Base-by-base conservation (phyloP, 2,329 filamentous ascomycete genomes). In the Ophiostoma sp. region DNA sequence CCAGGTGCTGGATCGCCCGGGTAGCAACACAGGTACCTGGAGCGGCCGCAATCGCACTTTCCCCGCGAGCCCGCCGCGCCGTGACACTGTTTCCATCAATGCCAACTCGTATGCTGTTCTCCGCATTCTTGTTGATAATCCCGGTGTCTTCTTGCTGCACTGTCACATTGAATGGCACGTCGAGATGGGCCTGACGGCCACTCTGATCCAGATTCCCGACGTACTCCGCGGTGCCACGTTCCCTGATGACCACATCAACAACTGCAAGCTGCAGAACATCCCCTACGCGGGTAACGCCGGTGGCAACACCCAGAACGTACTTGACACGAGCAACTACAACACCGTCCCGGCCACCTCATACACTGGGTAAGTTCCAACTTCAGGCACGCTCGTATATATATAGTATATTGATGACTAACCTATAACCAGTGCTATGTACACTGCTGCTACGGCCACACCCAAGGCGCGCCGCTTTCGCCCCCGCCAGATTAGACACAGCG, bases 121-220 rank as follows among this genome's bases (percentile, higher is more conserved):
- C 42, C 82, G 83, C 27, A 85, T 85, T 76, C 74, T 76, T 69
- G 80, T 81, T 1, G 77, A 80, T 65, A 85, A 85, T 73, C 83
- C 84, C 0, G 84, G 84, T 27, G 79, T 83, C 41, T 86, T 82
- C 77, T 75, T 85, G 47, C 81, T 86, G 76, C 84, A 86, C 75
- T 86, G 84, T 76, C 84, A 87, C 75, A 84, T 87, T 66, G 83
- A 85, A 72, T 87, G 83, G 85, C 86, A 89, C 73, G 82, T 87
- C 27, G 81, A 81, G 74, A 84, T 85, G 78, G 86, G 85, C 42
- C 78, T 89, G 18, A 82, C 79, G 0, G 81, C 82, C 40, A 83
- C 82, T 14, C 77, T 87, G 42, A 79, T 87, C 71, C 85, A 87
- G 76, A 83, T 80, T 0, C 85, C 85, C 0, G 81, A 85, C 67